phyloP scores from a whole-genome alignment of 2,329 filamentous ascomycete species.

The Pseudogymnoascus sp. region DNA sequence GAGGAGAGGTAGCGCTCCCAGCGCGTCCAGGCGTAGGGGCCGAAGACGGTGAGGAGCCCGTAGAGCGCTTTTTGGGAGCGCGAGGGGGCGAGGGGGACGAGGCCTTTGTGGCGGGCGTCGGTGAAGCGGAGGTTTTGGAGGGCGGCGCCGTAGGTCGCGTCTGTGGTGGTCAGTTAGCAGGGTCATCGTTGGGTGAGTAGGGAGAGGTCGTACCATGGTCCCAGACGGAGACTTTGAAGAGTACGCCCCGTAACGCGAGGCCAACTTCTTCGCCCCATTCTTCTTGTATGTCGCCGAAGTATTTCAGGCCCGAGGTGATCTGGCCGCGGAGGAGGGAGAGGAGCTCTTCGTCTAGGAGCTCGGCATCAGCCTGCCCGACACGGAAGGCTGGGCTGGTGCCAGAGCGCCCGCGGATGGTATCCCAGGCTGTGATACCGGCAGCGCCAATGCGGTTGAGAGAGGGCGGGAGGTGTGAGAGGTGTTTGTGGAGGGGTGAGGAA shows the following conservation, averaged over 20 bases:
- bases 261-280: conserved; percentile 84
- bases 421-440: conserved; percentile 51
- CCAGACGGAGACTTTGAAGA: conserved; percentile 96
- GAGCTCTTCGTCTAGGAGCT: conserved; percentile 88
- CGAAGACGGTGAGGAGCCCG: conserved; percentile 76
- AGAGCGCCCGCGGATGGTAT: conserved; percentile 61
- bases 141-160: conserved; percentile 87
- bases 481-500: conserved; percentile 34
- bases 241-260: conserved; percentile 62
- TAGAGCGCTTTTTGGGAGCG: conserved; percentile 77
- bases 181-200: background rate
- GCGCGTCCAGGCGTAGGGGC: conserved; percentile 81
- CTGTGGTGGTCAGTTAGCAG: conserved; percentile 22
- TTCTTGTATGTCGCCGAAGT: conserved; percentile 70
- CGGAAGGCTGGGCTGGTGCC: conserved; percentile 80
- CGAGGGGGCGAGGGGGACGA: conserved; percentile 61
- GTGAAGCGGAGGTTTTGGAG: conserved; percentile 87
- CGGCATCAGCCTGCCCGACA: conserved; percentile 92
- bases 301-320: conserved; percentile 79
- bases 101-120: conserved; percentile 61
- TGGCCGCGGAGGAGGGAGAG: conserved; percentile 77
- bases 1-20: conserved; percentile 80
- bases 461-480: conserved; percentile 47
- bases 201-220: conserved; percentile 49
- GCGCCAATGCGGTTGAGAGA: conserved; percentile 52